Evolutionary conservation across 495 filamentous ascomycete species (phyloP).

Genomic region (Hyphodiscus hymeniophilus): DNA sequence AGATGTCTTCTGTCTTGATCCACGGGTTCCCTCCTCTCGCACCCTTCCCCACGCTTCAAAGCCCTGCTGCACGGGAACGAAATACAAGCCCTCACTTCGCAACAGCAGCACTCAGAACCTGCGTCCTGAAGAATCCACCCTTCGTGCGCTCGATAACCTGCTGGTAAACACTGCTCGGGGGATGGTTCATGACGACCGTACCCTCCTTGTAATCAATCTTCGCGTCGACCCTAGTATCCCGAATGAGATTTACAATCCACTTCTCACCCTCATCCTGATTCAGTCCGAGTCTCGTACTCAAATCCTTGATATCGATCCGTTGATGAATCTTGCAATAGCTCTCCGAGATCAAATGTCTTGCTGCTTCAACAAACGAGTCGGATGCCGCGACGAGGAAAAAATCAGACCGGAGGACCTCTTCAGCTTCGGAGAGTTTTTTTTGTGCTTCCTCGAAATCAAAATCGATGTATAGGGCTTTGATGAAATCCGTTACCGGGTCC

Average conservation of each 20-base stretch:
- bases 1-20: not conserved
- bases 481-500: constrained; percentile 91
- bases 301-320: constrained; percentile 93
- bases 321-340: constrained; percentile 99
- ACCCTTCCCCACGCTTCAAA: not conserved
- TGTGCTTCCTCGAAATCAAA: constrained; percentile 99
- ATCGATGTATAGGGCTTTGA: constrained; percentile 93
- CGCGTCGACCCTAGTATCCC: constrained; percentile 92
- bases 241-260: constrained; percentile 99
- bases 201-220: constrained; percentile 99
- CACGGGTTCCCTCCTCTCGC: not conserved
- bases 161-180: constrained; percentile 94
- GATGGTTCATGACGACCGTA: constrained; percentile 99
- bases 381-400: constrained; percentile 87
- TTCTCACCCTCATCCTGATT: constrained; percentile 95
- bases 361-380: constrained; percentile 88
- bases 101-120: constrained; percentile 58
- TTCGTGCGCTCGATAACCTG: constrained; percentile 97
- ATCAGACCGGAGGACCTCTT: constrained; percentile 84
- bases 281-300: constrained; percentile 81
- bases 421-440: constrained; percentile 80
- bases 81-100: constrained; percentile 24
- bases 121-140: constrained; percentile 85
- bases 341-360: constrained; percentile 93
- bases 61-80: not conserved